These are phyloP conservation scores for Artemisia tridentata DNA, from an alignment of 129 eudicot genomes.

Conservation along the genomic window DNA sequence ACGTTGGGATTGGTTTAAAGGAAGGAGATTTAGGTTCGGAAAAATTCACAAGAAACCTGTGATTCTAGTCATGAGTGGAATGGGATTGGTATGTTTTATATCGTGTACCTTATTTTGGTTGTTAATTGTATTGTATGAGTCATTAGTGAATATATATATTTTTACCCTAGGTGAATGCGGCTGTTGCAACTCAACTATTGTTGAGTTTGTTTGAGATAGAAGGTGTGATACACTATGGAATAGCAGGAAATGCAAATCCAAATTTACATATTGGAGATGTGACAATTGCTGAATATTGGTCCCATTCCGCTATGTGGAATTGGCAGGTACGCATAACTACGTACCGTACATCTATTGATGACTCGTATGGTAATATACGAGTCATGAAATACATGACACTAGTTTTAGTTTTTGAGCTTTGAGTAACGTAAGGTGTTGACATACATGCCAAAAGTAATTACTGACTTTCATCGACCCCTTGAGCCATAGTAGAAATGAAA, in stretches of 20 bases:
- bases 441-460: no score
- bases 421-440: no score
- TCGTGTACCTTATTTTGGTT: neutral
- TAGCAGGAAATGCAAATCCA: constrained; percentile 73
- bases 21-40: constrained; percentile 68
- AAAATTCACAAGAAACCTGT: constrained; percentile 41
- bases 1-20: constrained; percentile 27
- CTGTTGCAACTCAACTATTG: constrained; percentile 50
- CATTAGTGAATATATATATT: neutral
- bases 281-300: constrained; percentile 58
- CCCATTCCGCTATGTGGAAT: constrained; percentile 58
- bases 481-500: no score
- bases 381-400: no score
- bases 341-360: no score
- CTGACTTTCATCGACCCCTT: no score
- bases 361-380: no score
- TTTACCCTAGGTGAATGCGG: constrained; percentile 47
- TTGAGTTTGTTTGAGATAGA: constrained; percentile 48
- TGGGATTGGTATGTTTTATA: constrained; percentile 27
- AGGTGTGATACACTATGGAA: constrained; percentile 70
- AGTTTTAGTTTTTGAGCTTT: no score
- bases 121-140: neutral
- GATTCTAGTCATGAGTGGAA: constrained; percentile 61
- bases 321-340: constrained; percentile 55
- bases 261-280: constrained; percentile 58